Base-by-base conservation (phyloP, 352 stramenopile genomes). In the Globisporangium heterothallicum region DNA sequence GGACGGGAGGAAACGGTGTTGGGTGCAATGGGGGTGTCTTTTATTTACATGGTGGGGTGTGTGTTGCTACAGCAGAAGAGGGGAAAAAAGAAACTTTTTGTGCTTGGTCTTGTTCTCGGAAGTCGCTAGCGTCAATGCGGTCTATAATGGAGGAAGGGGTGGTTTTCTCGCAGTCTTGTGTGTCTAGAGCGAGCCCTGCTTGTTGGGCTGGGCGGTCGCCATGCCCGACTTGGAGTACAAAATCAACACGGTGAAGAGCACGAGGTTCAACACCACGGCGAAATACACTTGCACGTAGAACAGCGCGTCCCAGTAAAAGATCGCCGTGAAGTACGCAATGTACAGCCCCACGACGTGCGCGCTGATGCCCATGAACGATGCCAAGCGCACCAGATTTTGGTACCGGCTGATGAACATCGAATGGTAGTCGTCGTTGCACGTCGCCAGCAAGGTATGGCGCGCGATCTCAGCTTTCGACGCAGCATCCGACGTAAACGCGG, bases 331-430 rank as follows among this genome's bases (percentile, higher is more conserved):
- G 46, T 89, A 92, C 5, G 76, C 65, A 18, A 89, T 48, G 53
- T 92, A 92, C 10, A 92, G 54, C 4, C 70, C 78, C 7, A 72
- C 70, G 34, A 92, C 67, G 53, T 92, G 81, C 13, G 81, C 74
- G 53, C 75, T 88, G 61, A 92, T 89, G 48, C 81, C 81, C 64
- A 92, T 74, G 59, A 88, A 89, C 32, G 81, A 92, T 40, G 81
- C 81, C 21, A 89, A 41, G 26, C 81, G 78, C 54, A 89, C 75
- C 16, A 92, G 56, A 42, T 65, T 51, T 44, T 60, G 30, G 63
- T 88, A 90, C 27, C 74, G 69, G 2, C 67, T 58, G 30, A 79
- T 75, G 61, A 86, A 92, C 22, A 58, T 61, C 13, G 58, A 42
- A 49, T 78, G 81, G 59, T 89, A 88, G 36, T 84, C 66, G 29